Evolutionary conservation across 352 stramenopile genomes (phyloP).

Genomic region (Blastocystis hominis): DNA sequence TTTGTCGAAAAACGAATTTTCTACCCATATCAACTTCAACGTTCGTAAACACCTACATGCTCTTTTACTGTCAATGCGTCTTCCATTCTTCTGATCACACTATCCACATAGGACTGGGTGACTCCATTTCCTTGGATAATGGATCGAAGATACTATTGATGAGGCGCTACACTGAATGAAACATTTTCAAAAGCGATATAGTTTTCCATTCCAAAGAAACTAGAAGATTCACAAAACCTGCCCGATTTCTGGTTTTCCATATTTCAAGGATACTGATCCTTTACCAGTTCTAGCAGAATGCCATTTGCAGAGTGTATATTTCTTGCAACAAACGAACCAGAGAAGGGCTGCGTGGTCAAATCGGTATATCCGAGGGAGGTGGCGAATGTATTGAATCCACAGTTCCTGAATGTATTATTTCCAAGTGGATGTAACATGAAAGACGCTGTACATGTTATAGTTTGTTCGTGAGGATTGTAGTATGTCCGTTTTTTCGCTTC

Average conservation of each 20-base stretch:
- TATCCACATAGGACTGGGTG: not conserved
- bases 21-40: not conserved
- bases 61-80: not conserved
- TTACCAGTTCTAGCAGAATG: not conserved
- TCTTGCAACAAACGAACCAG: not conserved
- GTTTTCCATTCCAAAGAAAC: not conserved
- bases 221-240: not conserved
- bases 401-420: not conserved
- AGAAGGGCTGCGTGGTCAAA: not conserved
- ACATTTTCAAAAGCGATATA: not conserved
- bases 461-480: not conserved
- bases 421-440: not conserved
- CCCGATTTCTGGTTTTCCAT: not conserved
- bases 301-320: conserved; percentile 36
- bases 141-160: not conserved
- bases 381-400: not conserved
- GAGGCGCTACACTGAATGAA: not conserved
- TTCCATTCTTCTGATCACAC: conserved; percentile 9
- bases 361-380: conserved; percentile 22
- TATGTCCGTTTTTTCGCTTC: conserved; percentile 23
- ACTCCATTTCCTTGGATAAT: not conserved
- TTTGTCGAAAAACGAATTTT: not conserved
- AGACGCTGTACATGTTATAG: not conserved
- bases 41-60: not conserved
- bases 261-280: not conserved